phyloP scores from a whole-genome alignment of 805 yeast species.

The Monosporozyma solicola region DNA sequence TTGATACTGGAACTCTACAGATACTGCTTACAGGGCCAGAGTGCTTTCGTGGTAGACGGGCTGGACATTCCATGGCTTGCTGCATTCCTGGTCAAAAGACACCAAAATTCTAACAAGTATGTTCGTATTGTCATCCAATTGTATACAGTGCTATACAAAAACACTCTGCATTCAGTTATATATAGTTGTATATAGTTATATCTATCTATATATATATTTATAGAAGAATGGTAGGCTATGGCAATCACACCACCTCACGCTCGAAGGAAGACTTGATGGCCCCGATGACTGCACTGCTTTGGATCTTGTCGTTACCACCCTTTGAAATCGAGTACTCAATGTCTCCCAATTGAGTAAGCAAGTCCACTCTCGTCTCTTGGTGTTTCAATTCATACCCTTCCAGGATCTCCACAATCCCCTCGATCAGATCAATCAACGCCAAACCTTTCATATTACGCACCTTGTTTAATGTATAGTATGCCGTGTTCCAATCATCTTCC shows the following conservation, averaged over 20 bases:
- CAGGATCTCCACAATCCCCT: slow-evolving; percentile 65
- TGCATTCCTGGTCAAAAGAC: too few relatives aligned
- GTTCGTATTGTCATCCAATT: too few relatives aligned
- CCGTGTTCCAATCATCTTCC: slow-evolving; percentile 81
- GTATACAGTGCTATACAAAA: too few relatives aligned
- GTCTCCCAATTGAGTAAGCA: slow-evolving; percentile 69
- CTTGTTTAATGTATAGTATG: slow-evolving; percentile 55
- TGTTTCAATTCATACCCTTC: slow-evolving; percentile 58
- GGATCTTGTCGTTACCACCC: slow-evolving; percentile 89
- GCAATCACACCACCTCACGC: slow-evolving; percentile 17
- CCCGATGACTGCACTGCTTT: slow-evolving; percentile 83
- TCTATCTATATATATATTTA: background rate
- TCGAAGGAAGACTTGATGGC: slow-evolving; percentile 52
- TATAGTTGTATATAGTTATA: too few relatives aligned
- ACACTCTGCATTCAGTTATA: too few relatives aligned
- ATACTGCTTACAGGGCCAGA: too few relatives aligned
- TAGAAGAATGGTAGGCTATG: too few relatives aligned
- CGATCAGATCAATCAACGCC: slow-evolving; percentile 78
- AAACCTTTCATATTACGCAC: slow-evolving; percentile 70
- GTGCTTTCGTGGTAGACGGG: too few relatives aligned
- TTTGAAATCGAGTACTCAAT: slow-evolving; percentile 84
- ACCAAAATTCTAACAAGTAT: too few relatives aligned
- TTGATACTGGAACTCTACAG: too few relatives aligned
- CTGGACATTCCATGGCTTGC: too few relatives aligned
- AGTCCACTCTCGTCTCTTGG: slow-evolving; percentile 45